Evolutionary conservation across 1,139 yeast genomes (phyloP).

Genomic region (Taiozyma sp.): DNA sequence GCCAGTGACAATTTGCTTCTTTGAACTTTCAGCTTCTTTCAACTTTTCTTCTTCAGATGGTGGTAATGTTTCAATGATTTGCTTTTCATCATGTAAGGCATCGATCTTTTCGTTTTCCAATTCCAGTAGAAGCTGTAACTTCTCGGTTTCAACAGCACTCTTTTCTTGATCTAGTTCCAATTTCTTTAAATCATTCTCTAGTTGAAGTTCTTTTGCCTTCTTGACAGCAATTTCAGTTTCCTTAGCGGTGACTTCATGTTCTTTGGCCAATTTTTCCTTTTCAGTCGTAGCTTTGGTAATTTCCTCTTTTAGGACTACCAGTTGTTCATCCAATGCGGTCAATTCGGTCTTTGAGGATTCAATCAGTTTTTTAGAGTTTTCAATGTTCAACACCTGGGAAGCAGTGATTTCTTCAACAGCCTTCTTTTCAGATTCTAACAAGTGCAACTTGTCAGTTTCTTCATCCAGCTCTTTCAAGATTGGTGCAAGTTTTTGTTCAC

Average conservation of each 20-base stretch:
- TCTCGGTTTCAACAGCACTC: slow-evolving; percentile 28
- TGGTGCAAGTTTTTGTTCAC: slow-evolving; percentile 22
- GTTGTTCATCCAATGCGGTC: slow-evolving; percentile 19
- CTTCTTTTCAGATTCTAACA: slow-evolving; percentile 21
- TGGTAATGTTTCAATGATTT: slow-evolving; percentile 25
- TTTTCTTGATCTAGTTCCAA: slow-evolving; percentile 22
- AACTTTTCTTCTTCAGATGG: slow-evolving; percentile 20
- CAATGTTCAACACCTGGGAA: slow-evolving; percentile 19
- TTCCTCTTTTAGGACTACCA: slow-evolving; percentile 22
- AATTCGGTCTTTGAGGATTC: slow-evolving; percentile 21
- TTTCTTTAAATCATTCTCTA: slow-evolving; percentile 21
- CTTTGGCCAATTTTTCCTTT: slow-evolving; percentile 25
- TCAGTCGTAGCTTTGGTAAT: slow-evolving; percentile 24
- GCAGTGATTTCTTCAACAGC: slow-evolving; percentile 22
- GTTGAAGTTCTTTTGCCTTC: slow-evolving; percentile 20
- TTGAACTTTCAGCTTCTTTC: slow-evolving; percentile 4
- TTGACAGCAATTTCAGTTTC: slow-evolving; percentile 23
- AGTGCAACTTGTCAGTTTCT: slow-evolving; percentile 19
- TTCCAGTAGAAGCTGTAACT: slow-evolving; percentile 18
- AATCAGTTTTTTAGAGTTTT: slow-evolving; percentile 20
- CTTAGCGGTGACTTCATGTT: slow-evolving; percentile 23
- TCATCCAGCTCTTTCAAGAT: slow-evolving; percentile 19
- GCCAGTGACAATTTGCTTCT: slow-evolving; percentile 3
- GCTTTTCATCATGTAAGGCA: slow-evolving; percentile 23
- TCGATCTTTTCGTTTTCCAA: slow-evolving; percentile 23